A percentile compares a stretch with the other conserved stretches of the same genome.
Evolutionary conservation across 225 moss, liverwort and hornwort genomes (phyloP).

Genomic region (Pleurozium schreberi): DNA sequence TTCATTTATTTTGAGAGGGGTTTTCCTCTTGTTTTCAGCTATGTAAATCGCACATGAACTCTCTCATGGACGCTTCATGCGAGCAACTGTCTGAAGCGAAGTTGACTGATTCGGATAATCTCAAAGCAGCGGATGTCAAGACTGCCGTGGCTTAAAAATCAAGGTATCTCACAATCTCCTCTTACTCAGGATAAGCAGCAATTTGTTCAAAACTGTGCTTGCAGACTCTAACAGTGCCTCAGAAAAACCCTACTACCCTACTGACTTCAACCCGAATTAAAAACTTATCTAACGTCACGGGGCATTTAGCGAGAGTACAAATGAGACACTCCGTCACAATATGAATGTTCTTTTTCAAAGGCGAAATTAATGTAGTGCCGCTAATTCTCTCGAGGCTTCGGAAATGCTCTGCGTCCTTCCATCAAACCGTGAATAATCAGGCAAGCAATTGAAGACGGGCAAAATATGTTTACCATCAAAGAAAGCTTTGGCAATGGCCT

Average conservation of each 20-base stretch:
- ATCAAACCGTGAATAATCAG: conserved; percentile 19
- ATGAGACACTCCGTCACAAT: background rate
- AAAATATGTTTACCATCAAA: conserved; percentile 24
- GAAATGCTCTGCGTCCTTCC: background rate
- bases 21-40: background rate
- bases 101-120: background rate
- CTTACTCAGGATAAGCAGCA: background rate
- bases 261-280: background rate
- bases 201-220: background rate
- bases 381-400: background rate
- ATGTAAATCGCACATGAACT: background rate
- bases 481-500: conserved; percentile 19
- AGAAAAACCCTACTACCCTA: background rate
- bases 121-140: background rate
- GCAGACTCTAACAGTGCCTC: background rate
- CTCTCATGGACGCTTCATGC: background rate
- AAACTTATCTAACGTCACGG: background rate
- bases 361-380: background rate
- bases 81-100: background rate
- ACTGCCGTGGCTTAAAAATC: background rate
- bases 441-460: conserved; percentile 9
- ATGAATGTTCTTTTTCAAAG: background rate
- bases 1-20: background rate
- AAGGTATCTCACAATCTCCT: background rate
- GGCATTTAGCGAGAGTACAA: too few species aligned